Evolutionary conservation across 2,329 filamentous ascomycete species (phyloP), one percentile per base, ranked within the genome.

Genomic region (Venturia aucupariae): DNA sequence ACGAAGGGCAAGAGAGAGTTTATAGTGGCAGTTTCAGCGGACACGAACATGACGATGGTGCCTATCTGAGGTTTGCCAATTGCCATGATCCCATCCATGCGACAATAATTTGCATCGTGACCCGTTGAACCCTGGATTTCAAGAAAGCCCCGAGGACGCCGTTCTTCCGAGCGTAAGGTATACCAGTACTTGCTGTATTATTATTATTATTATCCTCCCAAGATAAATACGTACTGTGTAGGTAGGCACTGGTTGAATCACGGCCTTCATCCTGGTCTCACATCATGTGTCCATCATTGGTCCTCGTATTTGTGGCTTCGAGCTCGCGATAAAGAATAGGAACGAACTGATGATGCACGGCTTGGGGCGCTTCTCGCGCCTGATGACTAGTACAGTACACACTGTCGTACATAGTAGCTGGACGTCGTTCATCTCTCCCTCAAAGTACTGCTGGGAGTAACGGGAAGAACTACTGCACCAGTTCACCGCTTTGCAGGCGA

Each of bases 41-140:
- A 17, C 17, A 35, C 51, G n/a, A 32, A 35, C 51, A 57, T 57
- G 51, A 57, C 51, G 51, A 57, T 57, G 51, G 4, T 51, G 13
- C 11, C 35, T 35, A 24, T 57, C 17, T 35, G 27, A 10, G 35
- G 1, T 57, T 57, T 35, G 51, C 51, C 51, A 57, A 46, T n/a
- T 19, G 19, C n/a, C n/a, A 46, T 24, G 5, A 27, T 13, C 8
- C 11, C 11, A 55, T 55, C n/a, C n/a, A n/a, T n/a, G n/a, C n/a
- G n/a, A 30, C 51, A 57, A 57, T 35, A 38, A 57, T 57, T 35
- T 57, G 15, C 30, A 57, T 57, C 15, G 51, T 35, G 51, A 57
- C 30, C 48, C 48, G 7, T 15, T 15, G 22, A 27, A 54, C 30
- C 51, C 27, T 57, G 51, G 19, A 6, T 6, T 38, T 11, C 35